phyloP scores from a whole-genome alignment of 305 asterid genomes.

The Solanum hybrid region DNA sequence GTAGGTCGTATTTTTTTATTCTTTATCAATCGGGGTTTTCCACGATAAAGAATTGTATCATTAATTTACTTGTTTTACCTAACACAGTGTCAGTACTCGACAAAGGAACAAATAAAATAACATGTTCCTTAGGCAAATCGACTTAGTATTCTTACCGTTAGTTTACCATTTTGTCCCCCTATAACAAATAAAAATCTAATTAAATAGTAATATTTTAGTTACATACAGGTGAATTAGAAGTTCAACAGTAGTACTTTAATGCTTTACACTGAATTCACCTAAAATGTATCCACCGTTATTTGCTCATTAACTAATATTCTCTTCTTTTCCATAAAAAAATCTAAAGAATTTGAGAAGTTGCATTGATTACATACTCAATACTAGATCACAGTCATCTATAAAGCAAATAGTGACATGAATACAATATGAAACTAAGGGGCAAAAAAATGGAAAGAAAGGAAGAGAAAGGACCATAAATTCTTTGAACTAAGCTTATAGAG shows the following conservation, averaged over 20 bases:
- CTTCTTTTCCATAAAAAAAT: too few relatives aligned
- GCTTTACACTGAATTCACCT: neutral
- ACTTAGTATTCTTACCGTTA: neutral
- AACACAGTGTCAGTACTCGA: neutral
- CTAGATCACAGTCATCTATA: neutral
- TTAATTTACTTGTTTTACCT: neutral
- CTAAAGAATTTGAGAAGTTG: neutral
- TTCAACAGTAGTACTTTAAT: neutral
- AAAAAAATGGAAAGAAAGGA: neutral
- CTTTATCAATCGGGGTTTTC: too few relatives aligned
- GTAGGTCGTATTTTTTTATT: neutral
- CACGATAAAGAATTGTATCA: too few relatives aligned
- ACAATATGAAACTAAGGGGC: neutral
- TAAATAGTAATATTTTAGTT: too few relatives aligned
- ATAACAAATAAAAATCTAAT: too few relatives aligned
- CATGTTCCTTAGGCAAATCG: neutral
- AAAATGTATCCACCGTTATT: neutral
- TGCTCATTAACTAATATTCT: neutral
- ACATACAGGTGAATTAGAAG: neutral
- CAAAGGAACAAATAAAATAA: too few relatives aligned
- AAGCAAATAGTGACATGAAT: neutral
- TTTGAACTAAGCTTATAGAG: neutral
- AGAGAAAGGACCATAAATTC: neutral
- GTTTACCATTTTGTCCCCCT: neutral
- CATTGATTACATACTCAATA: neutral